A percentile compares a stretch with the other conserved stretches of the same genome.
Conservation (phyloP, 2,329 filamentous ascomycete genomes). For the Arthrobotrys conoides region DNA sequence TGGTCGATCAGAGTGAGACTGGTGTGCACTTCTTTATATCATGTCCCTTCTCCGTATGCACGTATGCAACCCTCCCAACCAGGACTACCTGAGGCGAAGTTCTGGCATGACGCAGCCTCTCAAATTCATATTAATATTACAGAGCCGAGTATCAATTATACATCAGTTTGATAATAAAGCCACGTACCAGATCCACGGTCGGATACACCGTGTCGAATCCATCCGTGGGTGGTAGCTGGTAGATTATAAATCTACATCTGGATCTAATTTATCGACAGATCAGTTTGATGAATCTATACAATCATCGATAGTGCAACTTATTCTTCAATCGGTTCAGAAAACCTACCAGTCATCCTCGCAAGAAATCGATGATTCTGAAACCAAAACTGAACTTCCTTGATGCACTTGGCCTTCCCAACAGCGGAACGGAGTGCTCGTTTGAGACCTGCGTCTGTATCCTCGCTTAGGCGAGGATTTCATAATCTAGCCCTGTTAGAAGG, state of each 20-base stretch:
- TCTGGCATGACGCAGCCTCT: constrained; percentile 2
- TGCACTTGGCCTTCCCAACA: constrained; percentile 2
- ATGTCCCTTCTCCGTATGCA: too few species aligned
- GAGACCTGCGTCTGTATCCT: background rate
- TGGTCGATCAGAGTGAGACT: constrained; percentile 26
- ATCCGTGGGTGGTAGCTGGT: too few species aligned
- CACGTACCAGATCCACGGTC: background rate
- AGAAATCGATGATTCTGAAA: too few species aligned
- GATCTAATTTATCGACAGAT: too few species aligned
- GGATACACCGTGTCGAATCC: too few species aligned
- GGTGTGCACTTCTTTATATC: background rate
- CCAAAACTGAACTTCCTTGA: background rate
- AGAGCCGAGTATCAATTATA: too few species aligned
- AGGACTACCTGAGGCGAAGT: background rate
- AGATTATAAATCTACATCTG: too few species aligned
- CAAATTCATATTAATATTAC: background rate
- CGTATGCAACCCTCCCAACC: constrained; percentile 5
- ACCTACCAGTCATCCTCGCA: too few species aligned
- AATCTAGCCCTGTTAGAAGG: too few species aligned
- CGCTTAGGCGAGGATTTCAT: background rate
- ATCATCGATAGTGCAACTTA: too few species aligned
- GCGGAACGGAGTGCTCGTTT: constrained; percentile 10
- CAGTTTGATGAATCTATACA: background rate
- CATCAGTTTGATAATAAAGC: background rate
- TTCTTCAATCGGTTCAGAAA: too few species aligned